Evolutionary conservation across 2,329 filamentous ascomycete genomes (phyloP), one percentile per base, ranked within the genome.

Genomic region (Exophiala oligosperma): DNA sequence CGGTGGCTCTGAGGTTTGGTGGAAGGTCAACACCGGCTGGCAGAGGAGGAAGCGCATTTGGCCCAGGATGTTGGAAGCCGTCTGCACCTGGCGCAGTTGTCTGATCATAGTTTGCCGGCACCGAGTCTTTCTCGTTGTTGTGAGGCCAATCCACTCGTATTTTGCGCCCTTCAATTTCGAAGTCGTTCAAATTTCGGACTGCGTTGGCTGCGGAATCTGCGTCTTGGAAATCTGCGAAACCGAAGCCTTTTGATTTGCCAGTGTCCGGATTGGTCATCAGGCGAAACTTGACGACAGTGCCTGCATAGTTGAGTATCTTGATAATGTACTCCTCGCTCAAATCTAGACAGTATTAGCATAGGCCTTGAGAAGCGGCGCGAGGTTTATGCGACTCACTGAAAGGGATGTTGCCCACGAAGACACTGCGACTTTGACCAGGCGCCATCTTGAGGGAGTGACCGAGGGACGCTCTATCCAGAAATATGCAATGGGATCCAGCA

Each of bases 201-300:
- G 94, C 94, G 1, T 92, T 96, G 38, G 93, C 91, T 32, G 94
- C 94, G 26, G 92, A 82, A 84, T 96, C 93, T 59, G 90, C 87
- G 71, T 97, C 94, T 55, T 91, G 89, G 71, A 96, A 99, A 73
- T 97, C 93, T 69, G 92, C 90, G 69, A 97, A 99, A 37, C 94
- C 94, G 72, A 96, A 99, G 17, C 94, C 94, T 74, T 97, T 97
- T 0, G 94, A 92, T 56, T 91, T 87, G 43, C 93, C 92, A 2
- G 92, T 97, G 70, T 97, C 93, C 53, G 92, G 89, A 77, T 97
- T 95, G 75, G 96, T 95, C 64, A 97, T 93, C 49, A 97, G 83
- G 52, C 93, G 86, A 73, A 97, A 97, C 72, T 90, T 93, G 59
- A 95, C 81, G 1, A 97, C 93, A 65, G 92, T 90, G 58, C 94